Evolutionary conservation across 2,329 filamentous ascomycete species (phyloP).

Genomic region (Neopestalotiopsis sp.): DNA sequence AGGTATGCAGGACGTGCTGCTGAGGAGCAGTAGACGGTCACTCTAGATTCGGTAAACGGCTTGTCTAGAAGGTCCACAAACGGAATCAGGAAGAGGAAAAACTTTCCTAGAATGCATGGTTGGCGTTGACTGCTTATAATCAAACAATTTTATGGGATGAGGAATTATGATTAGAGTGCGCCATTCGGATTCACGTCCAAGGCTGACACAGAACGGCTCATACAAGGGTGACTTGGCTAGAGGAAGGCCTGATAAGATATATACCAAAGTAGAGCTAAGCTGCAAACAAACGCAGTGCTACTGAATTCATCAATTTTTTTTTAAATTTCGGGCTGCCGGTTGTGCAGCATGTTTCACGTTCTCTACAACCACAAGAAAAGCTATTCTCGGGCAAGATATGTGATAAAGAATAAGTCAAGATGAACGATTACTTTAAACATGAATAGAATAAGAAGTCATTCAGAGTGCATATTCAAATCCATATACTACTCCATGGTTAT

Average conservation of each 20-base stretch:
- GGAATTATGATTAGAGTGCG: conserved; percentile 5
- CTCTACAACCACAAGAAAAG: too few relatives aligned
- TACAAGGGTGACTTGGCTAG: background rate
- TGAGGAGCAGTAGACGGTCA: background rate
- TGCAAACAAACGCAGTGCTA: background rate
- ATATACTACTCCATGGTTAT: too few relatives aligned
- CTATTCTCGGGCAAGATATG: too few relatives aligned
- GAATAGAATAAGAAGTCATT: too few relatives aligned
- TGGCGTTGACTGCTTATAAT: conserved; percentile 18
- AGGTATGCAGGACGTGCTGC: background rate
- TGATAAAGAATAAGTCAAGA: too few relatives aligned
- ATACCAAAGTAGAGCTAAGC: background rate
- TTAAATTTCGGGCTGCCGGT: too few relatives aligned
- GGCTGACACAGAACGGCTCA: background rate
- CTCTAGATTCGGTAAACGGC: background rate
- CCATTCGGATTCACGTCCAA: background rate
- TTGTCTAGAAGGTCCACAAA: background rate
- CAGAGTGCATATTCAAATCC: background rate
- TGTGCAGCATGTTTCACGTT: too few relatives aligned
- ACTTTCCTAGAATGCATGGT: conserved; percentile 11
- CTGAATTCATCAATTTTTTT: background rate
- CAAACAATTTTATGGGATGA: conserved; percentile 8
- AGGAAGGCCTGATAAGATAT: background rate
- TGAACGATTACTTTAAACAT: too few relatives aligned
- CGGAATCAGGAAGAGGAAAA: background rate